A percentile compares a stretch with the other conserved stretches of the same genome.
Evolutionary conservation across 1,284 basidiomycete genomes (phyloP).

Genomic region (Cystobasidiaceae sp.): DNA sequence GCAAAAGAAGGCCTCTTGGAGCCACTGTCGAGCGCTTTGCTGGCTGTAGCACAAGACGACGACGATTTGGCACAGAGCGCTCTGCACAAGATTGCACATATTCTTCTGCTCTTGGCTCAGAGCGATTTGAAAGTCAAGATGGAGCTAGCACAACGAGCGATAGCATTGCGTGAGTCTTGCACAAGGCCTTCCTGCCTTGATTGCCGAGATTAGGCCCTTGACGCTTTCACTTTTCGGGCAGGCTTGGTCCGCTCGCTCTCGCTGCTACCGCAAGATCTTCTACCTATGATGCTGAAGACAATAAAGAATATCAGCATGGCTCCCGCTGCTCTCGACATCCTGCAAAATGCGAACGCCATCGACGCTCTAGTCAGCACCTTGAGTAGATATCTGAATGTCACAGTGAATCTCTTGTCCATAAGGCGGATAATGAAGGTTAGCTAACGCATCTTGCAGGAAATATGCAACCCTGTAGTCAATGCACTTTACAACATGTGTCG

Average conservation of each 20-base stretch:
- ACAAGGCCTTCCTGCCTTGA: no score
- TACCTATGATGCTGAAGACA: slow-evolving; percentile 85
- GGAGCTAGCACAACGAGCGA: slow-evolving; percentile 80
- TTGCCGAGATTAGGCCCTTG: neutral
- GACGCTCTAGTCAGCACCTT: slow-evolving; percentile 80
- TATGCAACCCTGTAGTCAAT: slow-evolving; percentile 88
- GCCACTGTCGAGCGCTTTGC: slow-evolving; percentile 79
- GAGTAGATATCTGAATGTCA: slow-evolving; percentile 70
- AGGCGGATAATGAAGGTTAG: neutral
- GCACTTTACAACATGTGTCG: slow-evolving; percentile 91
- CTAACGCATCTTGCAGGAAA: slow-evolving; percentile 63
- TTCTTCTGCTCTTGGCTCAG: slow-evolving; percentile 87
- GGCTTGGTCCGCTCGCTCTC: slow-evolving; percentile 79
- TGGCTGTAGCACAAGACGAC: slow-evolving; percentile 75
- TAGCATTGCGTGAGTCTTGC: slow-evolving; percentile 72
- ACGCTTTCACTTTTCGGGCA: no score
- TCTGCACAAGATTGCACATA: slow-evolving; percentile 82
- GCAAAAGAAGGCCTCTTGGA: slow-evolving; percentile 90
- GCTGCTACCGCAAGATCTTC: slow-evolving; percentile 66
- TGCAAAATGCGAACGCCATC: slow-evolving; percentile 93
- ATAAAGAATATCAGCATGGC: slow-evolving; percentile 95
- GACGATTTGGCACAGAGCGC: slow-evolving; percentile 57
- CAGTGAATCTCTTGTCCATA: slow-evolving; percentile 60
- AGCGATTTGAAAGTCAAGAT: slow-evolving; percentile 86
- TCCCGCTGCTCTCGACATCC: slow-evolving; percentile 76